Conservation (phyloP, 257 asterid genomes). For the Solanum infundibuliforme region DNA sequence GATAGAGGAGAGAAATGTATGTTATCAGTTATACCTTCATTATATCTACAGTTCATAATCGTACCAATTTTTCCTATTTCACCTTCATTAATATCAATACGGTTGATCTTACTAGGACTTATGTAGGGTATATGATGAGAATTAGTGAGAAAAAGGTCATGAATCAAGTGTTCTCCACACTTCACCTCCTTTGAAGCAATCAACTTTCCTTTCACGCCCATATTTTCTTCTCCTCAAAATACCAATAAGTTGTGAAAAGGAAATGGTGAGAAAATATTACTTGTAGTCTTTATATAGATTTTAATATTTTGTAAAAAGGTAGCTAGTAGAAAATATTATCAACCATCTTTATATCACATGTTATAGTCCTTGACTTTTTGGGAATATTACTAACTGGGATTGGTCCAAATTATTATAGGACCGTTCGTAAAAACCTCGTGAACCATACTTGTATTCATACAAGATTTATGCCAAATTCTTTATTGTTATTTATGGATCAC, state of each 20-base stretch:
- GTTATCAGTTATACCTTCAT: background rate
- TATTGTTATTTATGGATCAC: background rate
- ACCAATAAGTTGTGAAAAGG: background rate
- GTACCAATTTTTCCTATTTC: background rate
- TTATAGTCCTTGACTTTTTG: background rate
- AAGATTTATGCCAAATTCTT: background rate
- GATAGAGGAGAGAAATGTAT: background rate
- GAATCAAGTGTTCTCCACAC: background rate
- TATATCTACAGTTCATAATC: background rate
- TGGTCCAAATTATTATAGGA: background rate
- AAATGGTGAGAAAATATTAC: background rate
- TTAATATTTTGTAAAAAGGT: background rate
- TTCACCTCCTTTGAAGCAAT: background rate
- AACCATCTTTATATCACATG: background rate
- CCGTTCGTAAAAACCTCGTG: background rate
- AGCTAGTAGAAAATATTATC: background rate
- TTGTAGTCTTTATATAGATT: background rate
- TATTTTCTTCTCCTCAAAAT: background rate
- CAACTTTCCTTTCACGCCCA: background rate
- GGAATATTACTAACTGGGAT: background rate
- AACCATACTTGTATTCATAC: background rate
- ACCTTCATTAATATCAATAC: background rate
- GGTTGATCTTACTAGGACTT: background rate
- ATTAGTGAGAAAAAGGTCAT: background rate
- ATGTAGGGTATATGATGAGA: background rate